These are phyloP conservation scores for Russula abietina DNA, from an alignment of 768 basidiomycete species.

Conservation along the genomic window DNA sequence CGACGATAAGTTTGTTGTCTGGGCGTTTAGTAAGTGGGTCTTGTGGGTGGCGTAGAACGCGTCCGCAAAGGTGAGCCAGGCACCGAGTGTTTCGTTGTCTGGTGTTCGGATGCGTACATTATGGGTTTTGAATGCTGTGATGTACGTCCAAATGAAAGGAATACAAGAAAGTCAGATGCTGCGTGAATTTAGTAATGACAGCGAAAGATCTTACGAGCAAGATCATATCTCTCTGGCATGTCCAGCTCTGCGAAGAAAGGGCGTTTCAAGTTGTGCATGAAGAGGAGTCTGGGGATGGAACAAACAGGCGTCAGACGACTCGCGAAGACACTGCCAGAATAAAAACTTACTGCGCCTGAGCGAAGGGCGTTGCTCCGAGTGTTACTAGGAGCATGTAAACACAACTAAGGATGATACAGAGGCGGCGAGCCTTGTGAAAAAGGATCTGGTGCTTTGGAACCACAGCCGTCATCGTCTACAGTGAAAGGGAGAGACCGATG, in stretches of 20 bases:
- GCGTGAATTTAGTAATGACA: neutral
- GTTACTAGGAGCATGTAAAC: conserved; percentile 47
- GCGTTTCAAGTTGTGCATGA: conserved; percentile 58
- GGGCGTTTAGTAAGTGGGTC: conserved; percentile 35
- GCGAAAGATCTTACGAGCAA: conserved; percentile 55
- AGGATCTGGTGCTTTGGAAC: conserved; percentile 11
- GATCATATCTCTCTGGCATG: conserved; percentile 68
- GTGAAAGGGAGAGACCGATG: too few relatives aligned
- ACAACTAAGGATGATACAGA: conserved; percentile 39
- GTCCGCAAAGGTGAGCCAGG: conserved; percentile 80
- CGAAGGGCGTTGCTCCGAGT: conserved; percentile 51
- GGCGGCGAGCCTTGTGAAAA: conserved; percentile 29
- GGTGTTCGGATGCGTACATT: conserved; percentile 65
- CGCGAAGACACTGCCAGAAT: neutral
- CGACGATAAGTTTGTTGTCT: conserved; percentile 30
- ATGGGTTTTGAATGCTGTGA: conserved; percentile 47
- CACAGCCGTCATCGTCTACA: conserved; percentile 6
- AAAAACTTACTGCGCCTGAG: conserved; percentile 61
- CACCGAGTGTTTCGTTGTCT: conserved; percentile 79
- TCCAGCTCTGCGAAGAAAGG: conserved; percentile 63
- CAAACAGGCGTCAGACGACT: conserved; percentile 30
- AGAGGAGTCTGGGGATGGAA: conserved; percentile 41
- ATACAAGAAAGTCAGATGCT: neutral
- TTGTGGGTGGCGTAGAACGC: conserved; percentile 39
- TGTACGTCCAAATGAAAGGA: neutral